These are phyloP conservation scores for Paspalum vaginatum DNA, from an alignment of 176 grass and related monocot genomes.

Conservation along the genomic window DNA sequence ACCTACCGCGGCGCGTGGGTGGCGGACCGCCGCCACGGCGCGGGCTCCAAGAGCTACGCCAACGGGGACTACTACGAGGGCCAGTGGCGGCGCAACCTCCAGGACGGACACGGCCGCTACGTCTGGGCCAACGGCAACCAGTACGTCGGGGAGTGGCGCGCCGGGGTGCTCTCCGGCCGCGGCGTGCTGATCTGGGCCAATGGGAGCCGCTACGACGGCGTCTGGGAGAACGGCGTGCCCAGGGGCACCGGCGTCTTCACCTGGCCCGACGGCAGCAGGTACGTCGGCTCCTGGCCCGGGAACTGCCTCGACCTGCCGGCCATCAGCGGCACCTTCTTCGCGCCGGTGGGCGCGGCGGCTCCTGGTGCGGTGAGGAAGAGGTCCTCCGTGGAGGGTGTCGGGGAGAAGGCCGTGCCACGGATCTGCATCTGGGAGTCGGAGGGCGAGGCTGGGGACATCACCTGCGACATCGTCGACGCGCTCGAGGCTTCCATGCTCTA, in stretches of 20 bases:
- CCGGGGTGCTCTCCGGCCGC: slow-evolving; percentile 85
- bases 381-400: slow-evolving; percentile 72
- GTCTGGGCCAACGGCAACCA: slow-evolving; percentile 93
- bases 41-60: slow-evolving; percentile 75
- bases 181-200: slow-evolving; percentile 92
- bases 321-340: slow-evolving; percentile 86
- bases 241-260: slow-evolving; percentile 80
- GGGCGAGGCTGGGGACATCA: slow-evolving; percentile 93
- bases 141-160: slow-evolving; percentile 93
- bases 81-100: slow-evolving; percentile 79
- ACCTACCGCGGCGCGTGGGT: slow-evolving; percentile 82
- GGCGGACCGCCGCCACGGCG: slow-evolving; percentile 74
- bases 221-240: slow-evolving; percentile 88
- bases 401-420: slow-evolving; percentile 56
- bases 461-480: slow-evolving; percentile 91
- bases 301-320: slow-evolving; percentile 55
- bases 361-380: slow-evolving; percentile 55
- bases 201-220: slow-evolving; percentile 88
- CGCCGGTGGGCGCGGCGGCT: slow-evolving; percentile 35
- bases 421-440: slow-evolving; percentile 99
- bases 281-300: slow-evolving; percentile 74
- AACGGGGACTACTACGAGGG: slow-evolving; percentile 99
- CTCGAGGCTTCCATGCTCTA: slow-evolving; percentile 84
- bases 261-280: slow-evolving; percentile 88
- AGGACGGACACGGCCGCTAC: slow-evolving; percentile 92